A percentile compares a stretch with the other conserved stretches of the same genome.
These are phyloP conservation scores for Nakazawaea wickerhamii DNA, from an alignment of 805 yeast species.

Conservation along the genomic window DNA sequence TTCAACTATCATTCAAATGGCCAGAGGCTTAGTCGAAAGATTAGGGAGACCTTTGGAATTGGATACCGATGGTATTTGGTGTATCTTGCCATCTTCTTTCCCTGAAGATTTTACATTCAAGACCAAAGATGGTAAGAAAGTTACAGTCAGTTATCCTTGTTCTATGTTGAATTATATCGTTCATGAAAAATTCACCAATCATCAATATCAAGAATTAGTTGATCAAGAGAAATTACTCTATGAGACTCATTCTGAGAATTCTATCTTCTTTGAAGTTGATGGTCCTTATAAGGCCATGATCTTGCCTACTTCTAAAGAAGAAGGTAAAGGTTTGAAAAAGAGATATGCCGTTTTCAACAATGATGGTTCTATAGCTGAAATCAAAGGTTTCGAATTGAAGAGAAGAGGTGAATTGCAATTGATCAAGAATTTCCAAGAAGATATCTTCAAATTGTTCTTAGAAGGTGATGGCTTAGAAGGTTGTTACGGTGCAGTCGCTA, in stretches of 20 bases:
- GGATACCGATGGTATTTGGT: constrained; percentile 99
- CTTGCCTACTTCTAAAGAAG: constrained; percentile 94
- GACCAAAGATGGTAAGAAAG: constrained; percentile 69
- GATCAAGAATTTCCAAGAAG: constrained; percentile 92
- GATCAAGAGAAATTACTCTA: constrained; percentile 68
- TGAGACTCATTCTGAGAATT: constrained; percentile 78
- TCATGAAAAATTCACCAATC: constrained; percentile 85
- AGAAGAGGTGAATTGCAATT: constrained; percentile 94
- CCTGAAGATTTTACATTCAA: constrained; percentile 82
- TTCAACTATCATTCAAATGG: constrained; percentile 97
- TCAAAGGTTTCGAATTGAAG: constrained; percentile 94
- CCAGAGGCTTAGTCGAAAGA: constrained; percentile 83
- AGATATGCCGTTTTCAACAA: constrained; percentile 95
- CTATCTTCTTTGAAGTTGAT: constrained; percentile 96
- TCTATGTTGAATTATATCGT: constrained; percentile 93
- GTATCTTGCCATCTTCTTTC: constrained; percentile 88
- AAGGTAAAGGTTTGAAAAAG: constrained; percentile 93
- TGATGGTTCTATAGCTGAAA: constrained; percentile 90
- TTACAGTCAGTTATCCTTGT: constrained; percentile 85
- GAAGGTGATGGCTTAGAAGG: constrained; percentile 75
- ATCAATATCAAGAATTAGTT: constrained; percentile 83
- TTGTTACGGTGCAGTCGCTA: constrained; percentile 87
- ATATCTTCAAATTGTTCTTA: constrained; percentile 83
- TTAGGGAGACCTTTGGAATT: constrained; percentile 92
- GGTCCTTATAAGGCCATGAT: constrained; percentile 99